Evolutionary conservation across 129 eudicot genomes (phyloP), one percentile per base, ranked within the genome.

Genomic region (Chrysanthemum lavandulifolium): DNA sequence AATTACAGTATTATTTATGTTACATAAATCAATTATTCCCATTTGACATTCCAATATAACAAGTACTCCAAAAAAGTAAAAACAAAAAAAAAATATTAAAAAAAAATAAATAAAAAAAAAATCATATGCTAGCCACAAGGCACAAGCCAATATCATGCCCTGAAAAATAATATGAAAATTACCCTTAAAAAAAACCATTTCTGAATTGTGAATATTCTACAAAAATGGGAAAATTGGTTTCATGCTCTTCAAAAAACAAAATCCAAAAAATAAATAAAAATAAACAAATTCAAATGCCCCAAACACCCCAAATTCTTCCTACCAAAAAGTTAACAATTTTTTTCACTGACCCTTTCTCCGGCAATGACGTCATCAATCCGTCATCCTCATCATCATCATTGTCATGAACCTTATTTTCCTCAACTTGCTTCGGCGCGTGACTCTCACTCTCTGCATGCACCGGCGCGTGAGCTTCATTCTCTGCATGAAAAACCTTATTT

Each of bases 281-380:
- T 3, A 36, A 64, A 7, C 1, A n/a, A 23, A 23, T 13, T 78
- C 61, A 78, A 63, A 68, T 18, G 11, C 86, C 83, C 90, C 90
- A 86, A 57, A 82, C 85, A 76, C 85, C 77, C 87, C 87, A 86
- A 68, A 86, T 79, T 73, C 83, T 85, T 49, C 74, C 84, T n/a
- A 87, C 90, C 14, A 85, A 51, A 56, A 85, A 86, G 48, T 71
- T 80, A 33, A 86, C 81, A 45, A 86, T 13, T 65, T 78, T 79
- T 61, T 83, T 71, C 5, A 86, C 81, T 6, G 90, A 61, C 10
- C 87, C 84, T 64, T 73, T 71, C 29, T 82, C 86, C 2, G 75
- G 40, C 15, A 64, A 49, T 8, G 55, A n/a, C 65, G 14, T 49
- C 2, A 48, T 12, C 76, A 47, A 8, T 9, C 25, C 69, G 5